A percentile compares a stretch with the other conserved stretches of the same genome.
Evolutionary conservation across 2,329 filamentous ascomycete species (phyloP).

Genomic region (Aspergillus fijiensis): DNA sequence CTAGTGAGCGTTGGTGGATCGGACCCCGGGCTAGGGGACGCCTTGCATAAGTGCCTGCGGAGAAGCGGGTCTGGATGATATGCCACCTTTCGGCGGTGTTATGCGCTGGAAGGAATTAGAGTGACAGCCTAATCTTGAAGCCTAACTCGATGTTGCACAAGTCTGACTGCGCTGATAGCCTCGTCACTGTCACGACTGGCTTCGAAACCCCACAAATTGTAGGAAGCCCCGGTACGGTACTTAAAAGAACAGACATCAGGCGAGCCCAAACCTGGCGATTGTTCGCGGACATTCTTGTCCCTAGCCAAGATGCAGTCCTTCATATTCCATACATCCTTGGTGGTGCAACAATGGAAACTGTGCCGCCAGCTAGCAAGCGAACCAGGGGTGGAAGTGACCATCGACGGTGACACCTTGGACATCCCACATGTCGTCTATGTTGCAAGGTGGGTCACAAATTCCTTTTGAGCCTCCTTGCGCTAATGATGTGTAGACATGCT

Average conservation of each 20-base stretch:
- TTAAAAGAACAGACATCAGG: neutral
- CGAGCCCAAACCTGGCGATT: neutral
- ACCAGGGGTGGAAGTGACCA: neutral
- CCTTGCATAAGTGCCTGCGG: neutral
- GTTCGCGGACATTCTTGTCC: neutral
- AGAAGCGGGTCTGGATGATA: neutral
- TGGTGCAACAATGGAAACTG: neutral
- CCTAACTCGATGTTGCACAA: neutral
- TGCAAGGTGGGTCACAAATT: neutral
- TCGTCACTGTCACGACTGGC: neutral
- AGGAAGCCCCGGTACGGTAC: neutral
- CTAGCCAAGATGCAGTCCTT: neutral
- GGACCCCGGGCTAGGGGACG: neutral
- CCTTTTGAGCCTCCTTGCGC: neutral
- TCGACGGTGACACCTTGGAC: neutral
- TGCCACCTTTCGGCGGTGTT: neutral
- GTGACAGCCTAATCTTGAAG: neutral
- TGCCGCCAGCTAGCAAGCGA: neutral
- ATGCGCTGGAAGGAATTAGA: neutral
- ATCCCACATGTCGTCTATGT: neutral
- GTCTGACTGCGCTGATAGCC: neutral
- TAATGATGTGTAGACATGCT: neutral
- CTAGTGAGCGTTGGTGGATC: neutral
- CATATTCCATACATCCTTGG: neutral
- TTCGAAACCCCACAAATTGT: neutral